Evolutionary conservation across 2,329 filamentous ascomycete genomes (phyloP), one percentile per base, ranked within the genome.

Genomic region (Pseudocercospora fuligena): DNA sequence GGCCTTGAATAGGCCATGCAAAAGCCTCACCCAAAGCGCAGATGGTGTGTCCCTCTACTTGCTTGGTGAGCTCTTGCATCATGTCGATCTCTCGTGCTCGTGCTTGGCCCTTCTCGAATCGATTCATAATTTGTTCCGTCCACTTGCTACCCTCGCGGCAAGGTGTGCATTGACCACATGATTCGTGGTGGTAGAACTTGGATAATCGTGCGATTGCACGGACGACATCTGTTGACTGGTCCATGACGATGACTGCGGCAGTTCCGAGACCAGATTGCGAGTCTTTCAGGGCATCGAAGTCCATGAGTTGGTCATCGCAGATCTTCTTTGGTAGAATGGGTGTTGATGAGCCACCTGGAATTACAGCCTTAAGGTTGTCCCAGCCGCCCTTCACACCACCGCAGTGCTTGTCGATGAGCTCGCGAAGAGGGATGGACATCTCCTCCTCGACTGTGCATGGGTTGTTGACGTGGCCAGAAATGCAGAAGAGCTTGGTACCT

Each of bases 91-190:
- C 95, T 68, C 95, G 88, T 81, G 90, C 89, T 69, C 92, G 89
- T 67, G 92, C 95, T 81, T 92, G 89, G 66, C 95, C 95, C 80
- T 92, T 91, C 85, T 97, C 93, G 75, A 99, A 97, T 65, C 95
- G 91, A 81, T 91, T 86, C 95, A 99, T 98, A 81, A 99, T 98
- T 86, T 99, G 94, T 82, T 97, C 92, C 11, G 94, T 97, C 95
- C 95, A 99, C 85, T 97, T 97, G 85, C 91, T 96, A 72, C 95
- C 95, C 84, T 99, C 95, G 79, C 95, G 92, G 87, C 95, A 99
- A n/a, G 95, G 95, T 66, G 95, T 99, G 86, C 95, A 99, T 84
- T 99, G 95, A 67, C 95, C 95, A 81, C 95, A 99, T 73, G 90
- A 94, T 86, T 99, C 95, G 85, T 99, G 95, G 82, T 94, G 92